Evolutionary conservation across 176 grass and related monocot genomes (phyloP), one percentile per base, ranked within the genome.

Genomic region (Puya raimondii): DNA sequence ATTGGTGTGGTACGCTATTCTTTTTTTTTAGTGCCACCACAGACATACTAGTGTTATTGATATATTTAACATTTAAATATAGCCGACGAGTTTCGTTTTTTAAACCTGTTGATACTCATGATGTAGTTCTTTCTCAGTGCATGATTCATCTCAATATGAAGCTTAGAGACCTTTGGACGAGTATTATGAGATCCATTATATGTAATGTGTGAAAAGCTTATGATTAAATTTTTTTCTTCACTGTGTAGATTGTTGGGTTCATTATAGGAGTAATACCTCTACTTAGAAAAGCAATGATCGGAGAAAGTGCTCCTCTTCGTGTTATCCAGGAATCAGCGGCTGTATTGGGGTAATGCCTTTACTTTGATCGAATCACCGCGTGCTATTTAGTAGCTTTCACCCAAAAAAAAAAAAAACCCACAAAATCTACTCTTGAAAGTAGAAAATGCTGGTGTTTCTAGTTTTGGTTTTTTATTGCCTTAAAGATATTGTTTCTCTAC

Each of bases 171-270:
- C 33, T 42, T 42, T 42, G 33, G 4, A 42, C 4, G 33, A 42
- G 33, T 42, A 7, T 56, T 12, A 14, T 12, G 11, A 54, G 52
- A 16, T 26, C 12, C 11, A 12, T 26, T 65, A 65, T 65, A 2
- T 33, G 4, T 65, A 23, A 10, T 21, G 2, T 21, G 64, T 13
- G 22, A 12, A 65, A 65, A 2, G 11, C n/a, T 27, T 33, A 15
- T 59, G 54, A 59, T 59, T 15, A 18, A 59, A 15, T 59, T 15
- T 8, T n/a, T 59, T 20, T 12, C 21, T 79, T 49, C 23, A 0
- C 50, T 82, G 13, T 74, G 76, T 76, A 97, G 94, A 80, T 93
- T 64, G 29, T 88, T 1, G 89, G 94, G 12, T 90, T 96, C 77
- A 48, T 87, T 64, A 81, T 90, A 23, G 94, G 94, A 68, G 87